Percentiles rank a stretch among this genome's conserved stretches.
Evolutionary conservation across 345 rosid species (phyloP).

Genomic region (Bruguiera gymnorhiza): DNA sequence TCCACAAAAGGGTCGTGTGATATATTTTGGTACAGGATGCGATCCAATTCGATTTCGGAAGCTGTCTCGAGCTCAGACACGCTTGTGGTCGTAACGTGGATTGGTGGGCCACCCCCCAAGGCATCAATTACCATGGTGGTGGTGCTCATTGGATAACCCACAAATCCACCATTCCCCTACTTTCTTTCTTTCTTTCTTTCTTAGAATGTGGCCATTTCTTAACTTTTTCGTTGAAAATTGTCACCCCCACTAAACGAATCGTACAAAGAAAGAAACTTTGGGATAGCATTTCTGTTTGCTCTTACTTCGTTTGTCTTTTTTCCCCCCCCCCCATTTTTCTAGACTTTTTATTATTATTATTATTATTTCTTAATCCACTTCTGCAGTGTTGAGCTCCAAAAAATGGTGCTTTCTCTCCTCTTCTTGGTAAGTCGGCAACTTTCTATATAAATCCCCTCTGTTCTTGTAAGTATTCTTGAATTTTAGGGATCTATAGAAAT

Average conservation of each 20-base stretch:
- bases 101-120: not conserved
- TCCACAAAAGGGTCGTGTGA: no score
- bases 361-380: not conserved
- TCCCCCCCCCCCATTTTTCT: not conserved
- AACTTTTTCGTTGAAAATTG: no score
- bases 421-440: slow-evolving; percentile 21
- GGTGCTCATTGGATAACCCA: not conserved
- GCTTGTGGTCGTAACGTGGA: not conserved
- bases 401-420: not conserved
- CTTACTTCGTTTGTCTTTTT: no score
- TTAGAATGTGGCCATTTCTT: no score
- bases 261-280: no score
- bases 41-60: no score
- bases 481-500: not conserved
- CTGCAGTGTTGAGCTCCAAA: not conserved
- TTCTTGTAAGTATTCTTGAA: not conserved
- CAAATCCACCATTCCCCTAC: not conserved
- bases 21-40: no score
- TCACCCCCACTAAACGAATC: no score
- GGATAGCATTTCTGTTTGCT: no score
- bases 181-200: not conserved
- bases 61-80: not conserved
- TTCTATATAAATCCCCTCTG: not conserved
- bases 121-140: not conserved
- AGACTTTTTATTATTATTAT: not conserved